Base-by-base conservation (phyloP, 495 filamentous ascomycete species). In the Annulohypoxylon maeteangense region DNA sequence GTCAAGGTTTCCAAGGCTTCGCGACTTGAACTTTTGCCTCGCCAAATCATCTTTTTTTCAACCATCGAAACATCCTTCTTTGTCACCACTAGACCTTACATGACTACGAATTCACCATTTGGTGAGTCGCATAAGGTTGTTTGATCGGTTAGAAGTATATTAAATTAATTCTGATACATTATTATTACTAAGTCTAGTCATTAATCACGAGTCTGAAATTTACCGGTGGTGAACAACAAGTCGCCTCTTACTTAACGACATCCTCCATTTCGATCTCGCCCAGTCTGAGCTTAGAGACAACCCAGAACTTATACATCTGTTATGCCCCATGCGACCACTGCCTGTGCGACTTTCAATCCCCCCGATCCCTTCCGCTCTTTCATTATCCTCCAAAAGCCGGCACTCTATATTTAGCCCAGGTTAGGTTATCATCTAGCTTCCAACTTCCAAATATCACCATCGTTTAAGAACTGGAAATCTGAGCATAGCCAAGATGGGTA, bases 401-500 rank as follows among this genome's bases (percentile, higher is more conserved):
- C 55, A 23, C 11, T 64, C 36, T 18, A 67, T 32, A 59, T 63
- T 64, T 63, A 47, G 63, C 31, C 45, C 45, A 0, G 50, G 58
- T 44, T 71, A 67, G 58, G 38, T 58, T 29, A 3, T 32, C 16
- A 3, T 31, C 34, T 23, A 45, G 23, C 23, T 34, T 22, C 2
- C 12, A 20, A 57, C 18, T 40, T 40, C 44, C 2, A 20, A 40
- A 29, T 25, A 40, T 23, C 48, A 40, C 14, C 47, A 72, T n/a
- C 54, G 2, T 14, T 51, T 27, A 36, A 44, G 60, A 36, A 31
- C 18, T 23, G 47, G 16, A 8, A 10, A 60, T 57, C 10, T 57
- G 34, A 48, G 68, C 40, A 62, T 54, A 66, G 74, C 74, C 81
- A 88, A 74, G 55, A 97, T 97, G 94, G 94, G 94, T 93, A 93